Conservation (phyloP, 1,284 basidiomycete genomes). For the Naganishia albida region DNA sequence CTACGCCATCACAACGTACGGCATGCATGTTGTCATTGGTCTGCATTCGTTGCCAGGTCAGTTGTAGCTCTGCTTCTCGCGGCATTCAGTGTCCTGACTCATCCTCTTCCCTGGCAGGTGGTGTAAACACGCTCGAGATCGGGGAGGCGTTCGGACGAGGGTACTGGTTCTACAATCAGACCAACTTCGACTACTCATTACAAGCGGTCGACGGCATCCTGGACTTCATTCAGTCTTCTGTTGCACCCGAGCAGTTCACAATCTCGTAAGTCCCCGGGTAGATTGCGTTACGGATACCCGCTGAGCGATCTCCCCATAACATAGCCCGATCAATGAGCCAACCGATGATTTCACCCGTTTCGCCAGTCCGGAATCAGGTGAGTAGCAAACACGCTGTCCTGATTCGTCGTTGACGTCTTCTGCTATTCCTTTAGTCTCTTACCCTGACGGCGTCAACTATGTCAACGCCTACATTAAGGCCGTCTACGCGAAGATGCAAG, state of each 20-base stretch:
- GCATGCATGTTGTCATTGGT: constrained; percentile 17
- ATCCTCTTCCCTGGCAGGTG: not conserved
- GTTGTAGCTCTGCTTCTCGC: not conserved
- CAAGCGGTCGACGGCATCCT: constrained; percentile 7
- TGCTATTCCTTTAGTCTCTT: not conserved
- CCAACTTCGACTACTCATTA: not conserved
- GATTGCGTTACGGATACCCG: not conserved
- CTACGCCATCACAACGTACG: constrained; percentile 16
- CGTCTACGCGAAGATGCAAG: not conserved
- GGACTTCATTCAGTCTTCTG: not conserved
- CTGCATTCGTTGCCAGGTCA: constrained; percentile 23
- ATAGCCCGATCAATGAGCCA: not conserved
- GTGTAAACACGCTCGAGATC: constrained; percentile 20
- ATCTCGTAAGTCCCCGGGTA: not conserved
- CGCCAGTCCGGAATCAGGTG: not conserved
- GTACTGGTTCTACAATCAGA: constrained; percentile 2
- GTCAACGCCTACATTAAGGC: not conserved
- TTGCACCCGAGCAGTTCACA: not conserved
- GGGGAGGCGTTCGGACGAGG: constrained; percentile 6
- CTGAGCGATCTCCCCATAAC: not conserved
- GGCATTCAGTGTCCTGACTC: too few species aligned
- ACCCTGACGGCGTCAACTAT: not conserved
- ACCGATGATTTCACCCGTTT: not conserved
- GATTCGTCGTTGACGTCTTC: not conserved
- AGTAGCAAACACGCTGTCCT: not conserved